These are phyloP conservation scores for Camelina laxa DNA, from an alignment of 345 rosid genomes.

Conservation along the genomic window DNA sequence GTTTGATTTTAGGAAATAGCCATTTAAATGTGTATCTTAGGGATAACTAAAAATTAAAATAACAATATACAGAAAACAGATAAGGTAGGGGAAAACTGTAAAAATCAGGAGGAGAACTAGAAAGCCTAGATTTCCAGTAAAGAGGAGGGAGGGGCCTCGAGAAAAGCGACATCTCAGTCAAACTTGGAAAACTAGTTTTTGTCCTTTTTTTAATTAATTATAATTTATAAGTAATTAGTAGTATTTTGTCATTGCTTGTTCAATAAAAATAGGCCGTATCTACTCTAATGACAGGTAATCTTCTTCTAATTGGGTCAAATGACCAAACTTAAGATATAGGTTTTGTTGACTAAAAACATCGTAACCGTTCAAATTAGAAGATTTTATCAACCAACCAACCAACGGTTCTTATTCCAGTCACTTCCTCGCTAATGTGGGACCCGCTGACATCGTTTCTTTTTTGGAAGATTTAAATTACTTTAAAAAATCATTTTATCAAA, in stretches of 20 bases:
- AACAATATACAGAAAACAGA: background rate
- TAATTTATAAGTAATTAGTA: background rate
- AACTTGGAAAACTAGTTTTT: conserved; percentile 56
- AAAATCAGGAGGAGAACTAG: conserved; percentile 13
- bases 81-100: conserved; percentile 42
- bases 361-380: too few relatives aligned
- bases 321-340: conserved; percentile 46
- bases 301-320: conserved; percentile 30
- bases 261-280: conserved; percentile 28
- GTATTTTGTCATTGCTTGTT: background rate
- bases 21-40: too few relatives aligned
- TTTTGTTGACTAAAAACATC: conserved; percentile 49
- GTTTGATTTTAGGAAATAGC: too few relatives aligned
- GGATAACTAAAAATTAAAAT: too few relatives aligned
- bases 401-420: conserved; percentile 27
- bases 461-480: background rate
- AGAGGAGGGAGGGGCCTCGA: conserved; percentile 52
- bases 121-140: conserved; percentile 55
- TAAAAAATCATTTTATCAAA: background rate
- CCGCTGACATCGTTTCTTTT: conserved; percentile 43
- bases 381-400: too few relatives aligned
- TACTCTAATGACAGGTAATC: background rate
- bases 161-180: conserved; percentile 76
- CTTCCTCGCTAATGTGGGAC: conserved; percentile 33
- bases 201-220: conserved; percentile 6